These are phyloP conservation scores for Ochromonas danica DNA, from an alignment of 108 stramenopile species.

Conservation along the genomic window DNA sequence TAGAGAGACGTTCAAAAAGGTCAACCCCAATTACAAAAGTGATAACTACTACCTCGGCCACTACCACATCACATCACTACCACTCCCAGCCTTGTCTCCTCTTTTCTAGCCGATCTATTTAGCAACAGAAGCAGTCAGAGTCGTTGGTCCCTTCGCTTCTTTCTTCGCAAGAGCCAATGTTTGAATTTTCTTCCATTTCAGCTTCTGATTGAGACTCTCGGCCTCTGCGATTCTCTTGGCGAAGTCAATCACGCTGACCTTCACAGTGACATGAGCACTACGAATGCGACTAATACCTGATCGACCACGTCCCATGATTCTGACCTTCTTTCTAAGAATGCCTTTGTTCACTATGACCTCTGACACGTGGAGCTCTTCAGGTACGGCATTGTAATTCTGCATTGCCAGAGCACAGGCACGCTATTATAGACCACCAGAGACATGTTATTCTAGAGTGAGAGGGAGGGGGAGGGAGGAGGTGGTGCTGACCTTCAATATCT, in stretches of 20 bases:
- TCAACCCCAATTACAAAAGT: too few relatives aligned
- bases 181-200: neutral
- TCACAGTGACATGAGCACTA: neutral
- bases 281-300: neutral
- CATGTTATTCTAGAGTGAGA: neutral
- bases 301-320: conserved; percentile 31
- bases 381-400: neutral
- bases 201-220: neutral
- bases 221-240: neutral
- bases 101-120: too few relatives aligned
- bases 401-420: neutral
- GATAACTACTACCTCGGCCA: too few relatives aligned
- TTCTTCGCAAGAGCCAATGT: too few relatives aligned
- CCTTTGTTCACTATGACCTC: conserved; percentile 27
- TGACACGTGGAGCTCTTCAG: conserved; percentile 11
- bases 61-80: too few relatives aligned
- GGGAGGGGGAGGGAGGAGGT: too few relatives aligned
- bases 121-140: too few relatives aligned
- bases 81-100: too few relatives aligned
- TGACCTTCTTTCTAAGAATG: neutral
- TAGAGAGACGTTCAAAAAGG: too few relatives aligned
- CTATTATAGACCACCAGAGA: neutral
- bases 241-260: neutral
- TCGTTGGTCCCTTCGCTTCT: too few relatives aligned
- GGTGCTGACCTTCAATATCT: conserved; percentile 19